phyloP scores from a whole-genome alignment of 768 basidiomycete genomes.

The Lactarius psammicola region DNA sequence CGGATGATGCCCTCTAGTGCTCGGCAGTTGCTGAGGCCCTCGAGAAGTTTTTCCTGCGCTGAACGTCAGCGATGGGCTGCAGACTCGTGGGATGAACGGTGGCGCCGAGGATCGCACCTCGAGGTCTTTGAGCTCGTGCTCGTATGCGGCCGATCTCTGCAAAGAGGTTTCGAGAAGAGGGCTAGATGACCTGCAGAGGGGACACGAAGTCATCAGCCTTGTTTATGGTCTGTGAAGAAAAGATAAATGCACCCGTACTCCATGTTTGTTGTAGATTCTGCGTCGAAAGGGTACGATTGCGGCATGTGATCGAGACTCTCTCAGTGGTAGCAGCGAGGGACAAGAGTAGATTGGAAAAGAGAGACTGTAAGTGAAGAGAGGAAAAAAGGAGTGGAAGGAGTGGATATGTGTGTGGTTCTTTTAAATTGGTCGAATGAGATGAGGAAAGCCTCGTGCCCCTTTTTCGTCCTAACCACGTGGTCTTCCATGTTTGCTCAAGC shows the following conservation, averaged over 20 bases:
- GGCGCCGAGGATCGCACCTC: constrained; percentile 20
- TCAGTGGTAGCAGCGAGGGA: not conserved
- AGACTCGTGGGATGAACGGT: not conserved
- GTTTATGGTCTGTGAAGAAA: not conserved
- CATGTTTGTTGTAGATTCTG: constrained; percentile 6
- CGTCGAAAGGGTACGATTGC: not conserved
- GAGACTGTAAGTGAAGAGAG: not conserved
- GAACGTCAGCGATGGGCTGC: not conserved
- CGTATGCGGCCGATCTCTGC: constrained; percentile 16
- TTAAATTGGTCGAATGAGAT: not conserved
- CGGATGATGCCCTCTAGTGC: constrained; percentile 69
- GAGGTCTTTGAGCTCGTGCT: constrained; percentile 28
- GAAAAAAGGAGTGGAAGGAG: not conserved
- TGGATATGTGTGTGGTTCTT: not conserved
- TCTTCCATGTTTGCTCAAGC: not conserved
- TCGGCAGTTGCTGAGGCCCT: constrained; percentile 71
- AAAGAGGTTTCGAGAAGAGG: not conserved
- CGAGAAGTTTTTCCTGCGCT: constrained; percentile 58
- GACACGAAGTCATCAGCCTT: not conserved
- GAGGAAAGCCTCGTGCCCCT: not conserved
- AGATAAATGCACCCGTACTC: not conserved
- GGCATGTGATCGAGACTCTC: not conserved
- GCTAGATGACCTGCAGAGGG: not conserved
- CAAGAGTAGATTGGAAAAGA: not conserved
- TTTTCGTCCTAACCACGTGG: not conserved